A percentile compares a stretch with the other conserved stretches of the same genome.
These are phyloP conservation scores for Streptanthus diversifolius DNA, from an alignment of 345 rosid species.

Conservation along the genomic window DNA sequence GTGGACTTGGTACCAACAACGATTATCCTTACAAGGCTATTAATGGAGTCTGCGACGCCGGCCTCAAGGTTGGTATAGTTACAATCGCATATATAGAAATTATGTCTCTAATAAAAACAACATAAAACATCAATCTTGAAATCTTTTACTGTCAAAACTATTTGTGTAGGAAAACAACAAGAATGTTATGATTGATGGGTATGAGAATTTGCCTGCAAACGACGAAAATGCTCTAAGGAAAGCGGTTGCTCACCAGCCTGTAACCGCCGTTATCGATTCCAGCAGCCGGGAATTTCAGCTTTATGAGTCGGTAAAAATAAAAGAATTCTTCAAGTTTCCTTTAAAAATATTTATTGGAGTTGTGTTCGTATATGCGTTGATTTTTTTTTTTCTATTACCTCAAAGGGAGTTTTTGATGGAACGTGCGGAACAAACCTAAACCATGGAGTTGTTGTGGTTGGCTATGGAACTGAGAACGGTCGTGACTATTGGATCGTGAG, in stretches of 20 bases:
- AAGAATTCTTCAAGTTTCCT: neutral
- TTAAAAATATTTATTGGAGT: neutral
- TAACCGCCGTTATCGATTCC: conserved; percentile 72
- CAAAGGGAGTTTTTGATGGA: conserved; percentile 20
- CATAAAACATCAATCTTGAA: neutral
- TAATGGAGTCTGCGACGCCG: conserved; percentile 10
- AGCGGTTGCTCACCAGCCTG: conserved; percentile 63
- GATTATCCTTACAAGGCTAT: conserved; percentile 53
- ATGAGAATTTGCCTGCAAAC: conserved; percentile 51
- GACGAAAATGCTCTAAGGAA: conserved; percentile 61
- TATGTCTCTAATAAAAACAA: neutral
- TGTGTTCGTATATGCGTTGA: neutral
- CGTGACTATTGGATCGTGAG: conserved; percentile 84
- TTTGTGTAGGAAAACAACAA: conserved; percentile 45
- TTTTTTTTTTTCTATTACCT: neutral
- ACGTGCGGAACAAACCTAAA: conserved; percentile 44
- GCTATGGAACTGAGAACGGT: conserved; percentile 62
- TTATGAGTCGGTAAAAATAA: conserved; percentile 49
- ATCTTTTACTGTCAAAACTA: conserved; percentile 1
- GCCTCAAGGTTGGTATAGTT: conserved; percentile 34
- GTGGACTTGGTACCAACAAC: conserved; percentile 52
- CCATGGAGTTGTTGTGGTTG: conserved; percentile 72
- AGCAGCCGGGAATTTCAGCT: conserved; percentile 75
- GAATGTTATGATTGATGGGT: conserved; percentile 60
- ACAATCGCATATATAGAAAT: neutral